Conservation (phyloP, 192 early-diverging fungal genomes). For the Coemansia sp. region DNA sequence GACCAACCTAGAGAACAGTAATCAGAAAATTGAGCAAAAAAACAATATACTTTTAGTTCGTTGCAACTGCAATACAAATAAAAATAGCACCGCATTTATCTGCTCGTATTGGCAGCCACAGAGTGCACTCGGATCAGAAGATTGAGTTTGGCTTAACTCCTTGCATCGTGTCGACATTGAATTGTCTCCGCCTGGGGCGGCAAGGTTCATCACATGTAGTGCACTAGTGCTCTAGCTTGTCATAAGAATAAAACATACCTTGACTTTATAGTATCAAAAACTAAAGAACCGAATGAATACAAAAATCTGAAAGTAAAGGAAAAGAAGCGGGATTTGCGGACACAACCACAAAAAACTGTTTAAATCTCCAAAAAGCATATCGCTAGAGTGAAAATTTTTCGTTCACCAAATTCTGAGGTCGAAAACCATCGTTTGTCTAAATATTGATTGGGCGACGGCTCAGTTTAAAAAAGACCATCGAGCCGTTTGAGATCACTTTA, state of each 20-base stretch:
- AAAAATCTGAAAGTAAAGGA: not conserved
- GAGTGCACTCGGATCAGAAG: conserved; percentile 11
- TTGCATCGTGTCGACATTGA: conserved; percentile 52
- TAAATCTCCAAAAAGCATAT: not conserved
- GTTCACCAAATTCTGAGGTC: conserved; percentile 1
- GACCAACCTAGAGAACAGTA: not conserved
- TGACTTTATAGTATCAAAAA: not conserved
- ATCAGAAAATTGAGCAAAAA: not conserved
- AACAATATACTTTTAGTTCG: not conserved
- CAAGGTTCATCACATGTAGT: conserved; percentile 48
- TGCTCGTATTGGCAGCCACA: not conserved
- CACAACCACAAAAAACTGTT: not conserved
- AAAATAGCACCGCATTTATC: not conserved
- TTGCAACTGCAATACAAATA: not conserved
- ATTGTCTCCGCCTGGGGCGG: conserved; percentile 55
- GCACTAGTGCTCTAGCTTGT: not conserved
- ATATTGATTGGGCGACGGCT: not conserved
- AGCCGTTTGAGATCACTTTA: not conserved
- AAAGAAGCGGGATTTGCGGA: not conserved
- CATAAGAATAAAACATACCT: conserved; percentile 21
- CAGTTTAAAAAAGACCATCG: not conserved
- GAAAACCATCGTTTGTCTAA: conserved; percentile 1
- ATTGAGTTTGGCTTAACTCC: conserved; percentile 32
- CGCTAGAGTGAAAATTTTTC: not conserved
- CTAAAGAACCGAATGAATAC: conserved; percentile 3